A percentile compares a stretch with the other conserved stretches of the same genome.
These are phyloP conservation scores for Saccharomycopsis javanensis DNA, from an alignment of 805 yeast species.

Conservation along the genomic window DNA sequence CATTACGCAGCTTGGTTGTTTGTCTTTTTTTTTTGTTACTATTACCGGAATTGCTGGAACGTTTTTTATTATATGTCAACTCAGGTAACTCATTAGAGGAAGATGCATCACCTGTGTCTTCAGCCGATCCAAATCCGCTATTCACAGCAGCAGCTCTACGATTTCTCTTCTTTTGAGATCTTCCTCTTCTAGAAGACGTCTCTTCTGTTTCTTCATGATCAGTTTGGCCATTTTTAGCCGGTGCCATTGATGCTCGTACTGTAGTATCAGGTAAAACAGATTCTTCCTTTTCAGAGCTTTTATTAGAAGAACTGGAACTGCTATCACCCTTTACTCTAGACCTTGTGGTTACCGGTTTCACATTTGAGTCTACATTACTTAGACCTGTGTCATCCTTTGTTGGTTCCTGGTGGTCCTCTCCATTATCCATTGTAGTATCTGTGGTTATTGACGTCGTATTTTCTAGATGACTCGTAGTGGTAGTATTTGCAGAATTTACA, in stretches of 20 bases:
- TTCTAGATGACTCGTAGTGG: not conserved
- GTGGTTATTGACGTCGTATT: not conserved
- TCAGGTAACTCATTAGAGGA: not conserved
- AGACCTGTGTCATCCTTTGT: not conserved
- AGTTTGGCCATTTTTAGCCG: not conserved
- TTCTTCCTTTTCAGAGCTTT: not conserved
- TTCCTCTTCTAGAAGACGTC: slow-evolving; percentile 3
- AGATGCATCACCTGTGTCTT: not conserved
- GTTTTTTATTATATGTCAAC: not conserved
- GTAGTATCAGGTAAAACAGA: not conserved
- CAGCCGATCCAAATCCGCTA: not conserved
- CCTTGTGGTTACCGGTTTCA: not conserved
- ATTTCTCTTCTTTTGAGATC: slow-evolving; percentile 15
- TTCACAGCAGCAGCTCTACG: not conserved
- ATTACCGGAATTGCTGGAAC: not conserved
- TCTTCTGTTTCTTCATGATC: not conserved
- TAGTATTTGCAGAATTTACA: slow-evolving; percentile 11
- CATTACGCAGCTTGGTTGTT: not conserved
- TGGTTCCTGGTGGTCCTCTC: not conserved
- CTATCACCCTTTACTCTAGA: not conserved
- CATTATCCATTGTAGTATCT: not conserved
- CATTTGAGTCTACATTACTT: not conserved
- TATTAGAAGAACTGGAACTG: not conserved
- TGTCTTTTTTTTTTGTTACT: slow-evolving; percentile 4
- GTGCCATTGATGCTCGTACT: not conserved